Percentiles rank a stretch among this genome's conserved stretches.
Evolutionary conservation across 2,329 filamentous ascomycete genomes (phyloP).

Genomic region (Fusarium stilboides): DNA sequence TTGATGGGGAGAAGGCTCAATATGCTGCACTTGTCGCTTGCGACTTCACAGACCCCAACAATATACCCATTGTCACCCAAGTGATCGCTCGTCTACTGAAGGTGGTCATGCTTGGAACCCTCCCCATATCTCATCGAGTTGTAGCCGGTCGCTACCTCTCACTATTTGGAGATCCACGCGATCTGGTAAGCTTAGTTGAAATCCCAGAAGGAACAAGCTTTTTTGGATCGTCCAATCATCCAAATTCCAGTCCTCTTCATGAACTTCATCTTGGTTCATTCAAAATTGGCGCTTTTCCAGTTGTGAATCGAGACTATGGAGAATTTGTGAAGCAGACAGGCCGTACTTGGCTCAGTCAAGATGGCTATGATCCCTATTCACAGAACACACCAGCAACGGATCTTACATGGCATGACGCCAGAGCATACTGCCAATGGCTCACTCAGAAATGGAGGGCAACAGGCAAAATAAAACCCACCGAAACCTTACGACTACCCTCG

Average conservation of each 20-base stretch:
- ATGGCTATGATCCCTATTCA: background rate
- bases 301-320: background rate
- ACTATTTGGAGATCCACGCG: background rate
- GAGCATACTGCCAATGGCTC: background rate
- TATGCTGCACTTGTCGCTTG: background rate
- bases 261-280: background rate
- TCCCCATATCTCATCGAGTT: background rate
- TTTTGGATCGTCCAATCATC: background rate
- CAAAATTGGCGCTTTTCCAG: background rate
- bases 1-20: background rate
- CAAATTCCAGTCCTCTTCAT: background rate
- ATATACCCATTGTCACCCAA: background rate
- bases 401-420: background rate
- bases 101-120: background rate
- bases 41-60: background rate
- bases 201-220: background rate
- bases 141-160: background rate
- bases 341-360: background rate
- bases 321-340: background rate
- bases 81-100: background rate
- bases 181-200: rapidly evolving
- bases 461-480: background rate
- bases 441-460: background rate
- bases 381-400: background rate
- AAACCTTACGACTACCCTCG: background rate